Percentiles rank a stretch among this genome's conserved stretches.
These are phyloP conservation scores for Stephania cephalantha DNA, from an alignment of 164 flowering plant genomes.

Conservation along the genomic window DNA sequence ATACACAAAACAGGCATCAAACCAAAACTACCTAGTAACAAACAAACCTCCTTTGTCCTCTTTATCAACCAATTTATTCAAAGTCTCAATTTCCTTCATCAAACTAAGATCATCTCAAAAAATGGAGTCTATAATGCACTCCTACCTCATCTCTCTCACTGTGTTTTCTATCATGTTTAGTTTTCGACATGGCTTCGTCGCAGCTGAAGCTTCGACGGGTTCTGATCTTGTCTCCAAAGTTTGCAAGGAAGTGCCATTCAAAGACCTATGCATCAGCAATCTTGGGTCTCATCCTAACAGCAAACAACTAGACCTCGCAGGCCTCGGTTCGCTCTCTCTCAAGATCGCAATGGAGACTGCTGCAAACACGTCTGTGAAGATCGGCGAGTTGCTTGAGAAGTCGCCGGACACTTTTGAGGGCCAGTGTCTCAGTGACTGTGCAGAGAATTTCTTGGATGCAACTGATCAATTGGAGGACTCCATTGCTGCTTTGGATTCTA, in stretches of 20 bases:
- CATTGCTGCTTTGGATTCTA: slow-evolving; percentile 15
- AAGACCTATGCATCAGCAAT: slow-evolving; percentile 17
- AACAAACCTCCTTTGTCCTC: background rate
- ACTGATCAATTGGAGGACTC: slow-evolving; percentile 20
- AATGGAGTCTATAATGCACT: slow-evolving; percentile 3
- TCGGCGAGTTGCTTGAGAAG: background rate
- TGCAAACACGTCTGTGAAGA: background rate
- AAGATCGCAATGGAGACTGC: slow-evolving; percentile 13
- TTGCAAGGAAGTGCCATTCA: slow-evolving; percentile 7
- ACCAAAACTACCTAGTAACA: background rate
- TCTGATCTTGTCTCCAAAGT: slow-evolving; percentile 8
- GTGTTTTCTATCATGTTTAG: background rate
- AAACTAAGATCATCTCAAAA: background rate
- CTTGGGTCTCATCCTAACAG: slow-evolving; percentile 15
- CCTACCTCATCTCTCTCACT: slow-evolving; percentile 5
- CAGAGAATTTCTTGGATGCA: slow-evolving; percentile 19
- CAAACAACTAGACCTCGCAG: slow-evolving; percentile 11
- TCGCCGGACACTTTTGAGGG: background rate
- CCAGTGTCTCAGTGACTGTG: slow-evolving; percentile 20
- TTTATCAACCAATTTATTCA: background rate
- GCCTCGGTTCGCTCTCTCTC: slow-evolving; percentile 18
- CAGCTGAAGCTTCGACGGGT: background rate
- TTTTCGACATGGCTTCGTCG: background rate
- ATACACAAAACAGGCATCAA: background rate
- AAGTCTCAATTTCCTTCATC: background rate